phyloP scores from a whole-genome alignment of 768 basidiomycete genomes.

The Gymnopilus dilepis region DNA sequence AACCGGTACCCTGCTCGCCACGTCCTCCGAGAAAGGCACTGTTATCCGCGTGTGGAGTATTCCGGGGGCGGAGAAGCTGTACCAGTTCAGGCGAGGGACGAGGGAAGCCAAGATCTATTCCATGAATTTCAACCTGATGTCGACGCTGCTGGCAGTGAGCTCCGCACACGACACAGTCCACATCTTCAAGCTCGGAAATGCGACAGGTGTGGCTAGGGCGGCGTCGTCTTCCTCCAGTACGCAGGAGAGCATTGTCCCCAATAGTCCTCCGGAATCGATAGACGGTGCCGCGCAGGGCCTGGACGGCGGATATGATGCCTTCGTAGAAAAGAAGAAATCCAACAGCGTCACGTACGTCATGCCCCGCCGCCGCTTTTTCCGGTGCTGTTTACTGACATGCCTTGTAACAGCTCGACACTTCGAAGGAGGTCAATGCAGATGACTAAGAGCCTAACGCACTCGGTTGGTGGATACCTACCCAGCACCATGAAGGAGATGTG shows the following conservation, averaged over 20 bases:
- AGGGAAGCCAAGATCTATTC: conserved; percentile 86
- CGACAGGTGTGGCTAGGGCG: conserved; percentile 8
- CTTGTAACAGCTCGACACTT: conserved; percentile 46
- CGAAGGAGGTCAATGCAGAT: conserved; percentile 75
- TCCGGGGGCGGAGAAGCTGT: conserved; percentile 90
- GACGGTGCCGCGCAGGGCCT: conserved; percentile 66
- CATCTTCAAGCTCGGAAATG: conserved; percentile 81
- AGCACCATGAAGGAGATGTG: conserved; percentile 93
- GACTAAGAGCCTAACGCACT: conserved; percentile 76
- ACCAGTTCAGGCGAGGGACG: conserved; percentile 93
- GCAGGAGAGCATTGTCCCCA: conserved; percentile 31
- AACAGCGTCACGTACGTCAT: conserved; percentile 57
- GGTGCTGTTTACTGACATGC: conserved; percentile 21
- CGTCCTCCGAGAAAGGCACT: conserved; percentile 93
- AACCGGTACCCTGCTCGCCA: conserved; percentile 88
- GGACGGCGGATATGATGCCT: conserved; percentile 87
- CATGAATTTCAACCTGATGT: conserved; percentile 80
- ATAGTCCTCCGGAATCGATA: conserved; percentile 68
- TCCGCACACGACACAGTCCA: conserved; percentile 96
- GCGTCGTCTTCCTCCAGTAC: conserved; percentile 23
- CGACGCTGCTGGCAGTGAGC: conserved; percentile 86
- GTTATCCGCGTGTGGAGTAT: conserved; percentile 95
- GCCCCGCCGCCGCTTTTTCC: neutral
- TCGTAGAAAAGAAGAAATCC: conserved; percentile 77
- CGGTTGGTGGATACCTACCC: conserved; percentile 85